phyloP scores from a whole-genome alignment of 148 eudicot species.

The Drosera capensis region DNA sequence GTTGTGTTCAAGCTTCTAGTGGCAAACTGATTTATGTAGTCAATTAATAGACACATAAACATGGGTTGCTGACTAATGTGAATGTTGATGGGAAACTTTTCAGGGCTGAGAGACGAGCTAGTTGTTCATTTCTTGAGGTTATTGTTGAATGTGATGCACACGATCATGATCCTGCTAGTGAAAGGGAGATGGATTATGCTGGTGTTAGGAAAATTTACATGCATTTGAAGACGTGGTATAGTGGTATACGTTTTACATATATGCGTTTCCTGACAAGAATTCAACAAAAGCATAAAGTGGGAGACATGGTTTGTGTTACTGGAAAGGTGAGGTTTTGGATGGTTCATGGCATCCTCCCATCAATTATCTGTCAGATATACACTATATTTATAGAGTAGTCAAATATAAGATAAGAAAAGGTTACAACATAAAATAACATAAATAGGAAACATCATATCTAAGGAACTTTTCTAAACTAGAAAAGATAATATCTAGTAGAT shows the following conservation, averaged over 20 bases:
- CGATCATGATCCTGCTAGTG: slow-evolving; percentile 19
- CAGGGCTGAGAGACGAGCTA: slow-evolving; percentile 76
- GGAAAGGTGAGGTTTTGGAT: slow-evolving; percentile 63
- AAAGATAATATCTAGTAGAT: too few species aligned
- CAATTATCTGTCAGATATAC: too few species aligned
- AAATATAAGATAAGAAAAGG: too few species aligned
- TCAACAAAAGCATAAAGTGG: slow-evolving; percentile 62
- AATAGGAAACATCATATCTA: too few species aligned
- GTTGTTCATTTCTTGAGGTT: slow-evolving; percentile 68
- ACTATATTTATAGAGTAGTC: too few species aligned
- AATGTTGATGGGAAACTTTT: slow-evolving; percentile 5
- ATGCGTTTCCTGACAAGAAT: slow-evolving; percentile 56
- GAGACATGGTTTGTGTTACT: slow-evolving; percentile 82
- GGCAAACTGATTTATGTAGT: background rate
- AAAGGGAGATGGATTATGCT: slow-evolving; percentile 18
- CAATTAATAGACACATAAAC: background rate
- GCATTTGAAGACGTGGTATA: slow-evolving; percentile 76
- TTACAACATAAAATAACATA: too few species aligned
- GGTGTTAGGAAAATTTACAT: slow-evolving; percentile 36
- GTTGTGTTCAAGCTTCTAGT: background rate
- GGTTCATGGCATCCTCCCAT: background rate
- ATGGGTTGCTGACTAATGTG: background rate
- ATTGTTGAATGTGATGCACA: slow-evolving; percentile 66
- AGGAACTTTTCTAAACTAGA: too few species aligned
- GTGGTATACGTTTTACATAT: slow-evolving; percentile 72